Evolutionary conservation across 1,139 yeast species (phyloP).

Genomic region (Spencermartinsiella ligniputridi): DNA sequence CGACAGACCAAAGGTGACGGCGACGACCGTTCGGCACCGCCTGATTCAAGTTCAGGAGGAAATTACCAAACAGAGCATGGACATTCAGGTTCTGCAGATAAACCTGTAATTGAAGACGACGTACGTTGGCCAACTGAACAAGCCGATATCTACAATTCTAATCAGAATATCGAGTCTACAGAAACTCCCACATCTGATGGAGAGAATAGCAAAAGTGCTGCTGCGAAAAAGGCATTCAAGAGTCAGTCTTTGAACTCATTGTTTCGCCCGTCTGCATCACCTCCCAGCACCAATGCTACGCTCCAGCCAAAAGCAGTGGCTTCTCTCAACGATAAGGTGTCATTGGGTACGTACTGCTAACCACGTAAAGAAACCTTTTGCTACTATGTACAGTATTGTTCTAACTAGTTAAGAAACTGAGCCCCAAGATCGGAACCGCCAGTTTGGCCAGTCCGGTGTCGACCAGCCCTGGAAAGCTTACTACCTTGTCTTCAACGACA

Average conservation of each 20-base stretch:
- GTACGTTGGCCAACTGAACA: no score
- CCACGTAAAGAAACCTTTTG: background rate
- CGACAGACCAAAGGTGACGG: no score
- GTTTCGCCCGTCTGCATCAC: conserved; percentile 25
- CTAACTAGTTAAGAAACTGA: conserved; percentile 2
- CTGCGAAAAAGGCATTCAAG: conserved; percentile 33
- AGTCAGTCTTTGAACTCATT: conserved; percentile 36
- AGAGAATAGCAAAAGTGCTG: background rate
- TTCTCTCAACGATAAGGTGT: conserved; percentile 13
- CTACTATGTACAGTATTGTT: background rate
- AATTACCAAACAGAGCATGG: no score
- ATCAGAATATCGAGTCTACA: background rate
- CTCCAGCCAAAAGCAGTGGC: conserved; percentile 10
- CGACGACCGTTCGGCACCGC: no score
- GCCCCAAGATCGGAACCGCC: conserved; percentile 14
- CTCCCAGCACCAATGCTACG: conserved; percentile 6
- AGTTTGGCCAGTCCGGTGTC: conserved; percentile 18
- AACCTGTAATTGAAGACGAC: no score
- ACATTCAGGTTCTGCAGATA: no score
- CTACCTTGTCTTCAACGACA: conserved; percentile 30
- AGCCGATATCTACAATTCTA: background rate
- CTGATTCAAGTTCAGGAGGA: no score
- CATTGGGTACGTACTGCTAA: conserved; percentile 13
- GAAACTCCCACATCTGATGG: conserved; percentile 1
- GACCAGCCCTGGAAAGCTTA: conserved; percentile 14